Base-by-base conservation (phyloP, 176 grass and related monocot species). In the Avena atlantica region DNA sequence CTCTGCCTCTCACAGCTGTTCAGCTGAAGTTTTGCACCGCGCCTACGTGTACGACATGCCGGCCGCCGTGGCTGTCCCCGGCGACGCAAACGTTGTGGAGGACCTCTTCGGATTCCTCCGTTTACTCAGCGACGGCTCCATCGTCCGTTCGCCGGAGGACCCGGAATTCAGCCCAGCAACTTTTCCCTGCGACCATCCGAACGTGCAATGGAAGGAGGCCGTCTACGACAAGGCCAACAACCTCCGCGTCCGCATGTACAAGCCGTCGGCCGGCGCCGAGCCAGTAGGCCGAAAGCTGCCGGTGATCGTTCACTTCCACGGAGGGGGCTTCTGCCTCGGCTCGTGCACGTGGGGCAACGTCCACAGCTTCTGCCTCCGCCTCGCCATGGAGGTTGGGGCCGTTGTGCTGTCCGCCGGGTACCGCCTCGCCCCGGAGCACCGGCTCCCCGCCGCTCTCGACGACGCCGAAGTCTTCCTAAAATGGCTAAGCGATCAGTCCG, bases 241-340 rank as follows among this genome's bases (percentile, higher is more conserved):
- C 65, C 91, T 96, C 72, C 89, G 44, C 37, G 87, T 96, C 85
- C 94, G 94, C 34, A 88, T 91, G 57, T 96, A 96, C 94, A 91
- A 82, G 71, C 94, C 89, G 23, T 24, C 44, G 29, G 63, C 5
- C 44, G 12, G 3, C 34, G 12, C 65, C 42, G 37, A 60, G 19
- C 23, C 5, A 7, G 37, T 0, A 4, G 29, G 45, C 45, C 45
- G 20, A 4, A 93, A 90, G 66, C 85, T 93, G 9, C 89, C 89
- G 1, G 83, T 93, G 67, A 83, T 91, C 36, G 78, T 95, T 83
- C 91, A 93, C 91, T 95, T 92, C 85, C 95, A 98, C 67, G 91
- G 93, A 36, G 93, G 95, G 13, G 95, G 95, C 2, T 98, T 90
- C 83, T 98, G 95, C 87, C 88, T 98, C 9, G 95, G 95, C 12